Evolutionary conservation across 371 early-diverging fungal species (phyloP), one percentile per base, ranked within the genome.

Genomic region (Dinochytrium kinnereticum): DNA sequence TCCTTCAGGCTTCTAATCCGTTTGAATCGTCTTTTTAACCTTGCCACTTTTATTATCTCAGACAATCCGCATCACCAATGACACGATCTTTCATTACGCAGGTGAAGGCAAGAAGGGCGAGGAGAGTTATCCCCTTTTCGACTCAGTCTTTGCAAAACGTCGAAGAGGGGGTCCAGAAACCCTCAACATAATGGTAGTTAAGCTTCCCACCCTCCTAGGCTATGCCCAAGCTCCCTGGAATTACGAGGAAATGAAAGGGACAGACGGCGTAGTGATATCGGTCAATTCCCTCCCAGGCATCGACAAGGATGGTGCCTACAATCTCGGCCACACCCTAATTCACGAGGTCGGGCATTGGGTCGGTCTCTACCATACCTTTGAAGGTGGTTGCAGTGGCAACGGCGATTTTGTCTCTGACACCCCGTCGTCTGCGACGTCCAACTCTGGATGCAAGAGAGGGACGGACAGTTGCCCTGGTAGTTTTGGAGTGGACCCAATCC

Each of bases 311-410:
- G 36, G 36, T 3, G 34, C 51, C 38, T 70, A 51, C 64, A 59
- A 59, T 49, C 49, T 69, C 15, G 75, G 75, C 5, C 31, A 50
- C 5, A 75, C 69, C 15, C n/a, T 55, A 17, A 65, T 66, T 21
- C 74, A 74, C 39, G 74, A 74, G 39, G 61, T 38, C 7, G 74
- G 74, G 15, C 74, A 74, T 51, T 74, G 74, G 74, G 26, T 74
- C n/a, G 74, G 74, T 2, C 64, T 74, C 21, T 40, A 33, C 26
- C 74, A 74, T 37, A 61, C 61, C 13, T 61, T 61, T 37, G n/a
- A 61, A 24, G 61, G 36, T 37, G 61, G 61, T 10, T 61, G 61
- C 36, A n/a, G n/a, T n/a, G 37, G 24, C 24, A 15, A 31, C 34
- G 19, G 13, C 19, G 61, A 61, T 24, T 17, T 33, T 33, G 61